These are phyloP conservation scores for Hortiboletus campestris DNA, from an alignment of 768 basidiomycete genomes.

Conservation along the genomic window DNA sequence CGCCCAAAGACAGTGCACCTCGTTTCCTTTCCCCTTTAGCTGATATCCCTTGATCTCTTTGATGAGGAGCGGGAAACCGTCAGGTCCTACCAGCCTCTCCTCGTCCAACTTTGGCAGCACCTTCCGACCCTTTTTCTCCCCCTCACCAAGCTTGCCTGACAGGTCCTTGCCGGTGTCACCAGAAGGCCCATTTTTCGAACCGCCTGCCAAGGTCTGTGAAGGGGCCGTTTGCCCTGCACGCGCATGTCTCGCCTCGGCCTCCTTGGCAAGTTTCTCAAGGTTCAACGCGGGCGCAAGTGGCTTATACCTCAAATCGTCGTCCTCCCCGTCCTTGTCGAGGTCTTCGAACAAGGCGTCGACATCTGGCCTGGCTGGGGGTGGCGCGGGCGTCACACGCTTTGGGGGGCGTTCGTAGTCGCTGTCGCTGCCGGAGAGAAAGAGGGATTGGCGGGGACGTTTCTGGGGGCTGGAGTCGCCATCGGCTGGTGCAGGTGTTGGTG, in stretches of 20 bases:
- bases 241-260: constrained; percentile 52
- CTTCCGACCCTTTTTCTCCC: constrained; percentile 31
- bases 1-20: constrained; percentile 50
- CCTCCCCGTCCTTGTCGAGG: constrained; percentile 48
- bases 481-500: constrained; percentile 16
- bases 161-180: constrained; percentile 12
- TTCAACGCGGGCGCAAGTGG: constrained; percentile 53
- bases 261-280: constrained; percentile 49
- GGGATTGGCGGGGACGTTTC: constrained; percentile 38
- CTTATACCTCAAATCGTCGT: constrained; percentile 41
- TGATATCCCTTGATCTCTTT: constrained; percentile 75
- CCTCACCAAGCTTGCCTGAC: constrained; percentile 15
- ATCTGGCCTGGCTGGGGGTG: constrained; percentile 24
- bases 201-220: constrained; percentile 47
- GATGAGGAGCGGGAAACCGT: constrained; percentile 80
- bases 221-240: constrained; percentile 28
- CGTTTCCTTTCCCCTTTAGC: constrained; percentile 86
- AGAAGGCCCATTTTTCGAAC: constrained; percentile 34
- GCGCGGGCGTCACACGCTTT: constrained; percentile 22
- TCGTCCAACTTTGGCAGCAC: constrained; percentile 67
- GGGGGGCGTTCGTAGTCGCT: constrained; percentile 39
- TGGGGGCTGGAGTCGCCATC: constrained; percentile 14
- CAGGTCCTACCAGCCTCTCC: constrained; percentile 62
- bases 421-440: constrained; percentile 56
- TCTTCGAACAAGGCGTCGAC: constrained; percentile 46